phyloP scores from a whole-genome alignment of 2,329 filamentous ascomycete species.

The Arachnomyces sp. region DNA sequence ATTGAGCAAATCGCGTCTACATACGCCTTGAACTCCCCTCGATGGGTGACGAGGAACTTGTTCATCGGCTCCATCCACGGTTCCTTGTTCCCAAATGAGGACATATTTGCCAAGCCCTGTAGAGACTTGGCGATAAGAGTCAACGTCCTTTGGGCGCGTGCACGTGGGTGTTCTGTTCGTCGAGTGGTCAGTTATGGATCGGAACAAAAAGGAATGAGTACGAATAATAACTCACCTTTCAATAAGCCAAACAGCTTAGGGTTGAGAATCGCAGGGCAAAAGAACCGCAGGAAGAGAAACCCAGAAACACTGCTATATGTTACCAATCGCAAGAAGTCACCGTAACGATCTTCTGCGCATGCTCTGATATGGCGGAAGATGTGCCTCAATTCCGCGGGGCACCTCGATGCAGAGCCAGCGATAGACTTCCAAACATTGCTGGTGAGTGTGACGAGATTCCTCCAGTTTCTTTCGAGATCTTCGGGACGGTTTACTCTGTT shows the following conservation, averaged over 20 bases:
- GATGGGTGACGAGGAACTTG: slow-evolving; percentile 65
- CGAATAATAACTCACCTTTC: slow-evolving; percentile 45
- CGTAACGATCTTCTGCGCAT: slow-evolving; percentile 89
- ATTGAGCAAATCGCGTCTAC: slow-evolving; percentile 82
- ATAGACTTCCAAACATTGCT: slow-evolving; percentile 82
- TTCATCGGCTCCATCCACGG: slow-evolving; percentile 99
- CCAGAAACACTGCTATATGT: slow-evolving; percentile 91
- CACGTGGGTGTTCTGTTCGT: slow-evolving; percentile 65
- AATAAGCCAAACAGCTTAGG: slow-evolving; percentile 87
- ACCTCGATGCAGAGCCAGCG: slow-evolving; percentile 60
- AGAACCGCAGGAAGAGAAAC: slow-evolving; percentile 88
- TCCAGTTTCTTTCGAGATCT: slow-evolving; percentile 78
- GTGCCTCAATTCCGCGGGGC: slow-evolving; percentile 72
- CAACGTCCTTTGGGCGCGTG: slow-evolving; percentile 74
- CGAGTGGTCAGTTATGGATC: slow-evolving; percentile 15
- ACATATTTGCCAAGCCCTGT: slow-evolving; percentile 83
- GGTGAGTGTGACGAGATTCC: slow-evolving; percentile 63
- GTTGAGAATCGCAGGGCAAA: slow-evolving; percentile 91
- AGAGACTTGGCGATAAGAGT: slow-evolving; percentile 89
- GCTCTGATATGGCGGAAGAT: slow-evolving; percentile 87
- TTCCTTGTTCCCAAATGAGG: slow-evolving; percentile 87
- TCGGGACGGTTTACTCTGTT: slow-evolving; percentile 59
- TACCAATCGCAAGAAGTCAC: slow-evolving; percentile 81
- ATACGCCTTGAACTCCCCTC: slow-evolving; percentile 74
- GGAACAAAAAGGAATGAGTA: background rate